Percentiles rank a stretch among this genome's conserved stretches.
Evolutionary conservation across 73 alveolate genomes (phyloP).

Genomic region (Tetrahymena borealis): DNA sequence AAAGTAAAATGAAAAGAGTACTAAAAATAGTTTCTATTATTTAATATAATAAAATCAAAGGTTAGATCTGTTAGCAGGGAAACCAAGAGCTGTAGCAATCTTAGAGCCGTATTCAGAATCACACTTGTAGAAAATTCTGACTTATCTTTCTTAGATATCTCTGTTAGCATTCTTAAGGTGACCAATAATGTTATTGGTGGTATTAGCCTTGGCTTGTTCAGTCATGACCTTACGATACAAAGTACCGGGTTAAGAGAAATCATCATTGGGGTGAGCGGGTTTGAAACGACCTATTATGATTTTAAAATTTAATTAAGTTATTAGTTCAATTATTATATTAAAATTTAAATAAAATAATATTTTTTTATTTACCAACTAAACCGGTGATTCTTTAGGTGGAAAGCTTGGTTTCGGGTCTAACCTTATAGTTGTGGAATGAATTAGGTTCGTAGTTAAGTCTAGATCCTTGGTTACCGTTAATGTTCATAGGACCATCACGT

Average conservation of each 20-base stretch:
- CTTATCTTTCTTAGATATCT: slow-evolving; percentile 64
- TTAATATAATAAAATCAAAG: slow-evolving; percentile 24
- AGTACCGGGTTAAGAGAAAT: slow-evolving; percentile 63
- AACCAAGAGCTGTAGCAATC: slow-evolving; percentile 62
- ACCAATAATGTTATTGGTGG: slow-evolving; percentile 50
- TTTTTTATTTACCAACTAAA: slow-evolving; percentile 4
- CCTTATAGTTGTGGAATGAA: slow-evolving; percentile 26
- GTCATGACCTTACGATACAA: slow-evolving; percentile 65
- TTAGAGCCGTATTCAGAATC: slow-evolving; percentile 75
- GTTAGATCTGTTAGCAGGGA: slow-evolving; percentile 53
- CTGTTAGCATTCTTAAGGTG: slow-evolving; percentile 44
- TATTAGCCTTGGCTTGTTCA: slow-evolving; percentile 50
- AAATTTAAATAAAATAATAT: not conserved
- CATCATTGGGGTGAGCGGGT: slow-evolving; percentile 50
- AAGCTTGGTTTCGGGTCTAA: slow-evolving; percentile 42
- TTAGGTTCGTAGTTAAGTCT: slow-evolving; percentile 82
- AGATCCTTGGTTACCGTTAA: slow-evolving; percentile 65
- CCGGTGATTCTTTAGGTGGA: slow-evolving; percentile 37
- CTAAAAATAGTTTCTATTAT: not conserved
- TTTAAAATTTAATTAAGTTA: not conserved
- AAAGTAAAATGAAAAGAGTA: not conserved
- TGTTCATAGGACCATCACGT: slow-evolving; percentile 79
- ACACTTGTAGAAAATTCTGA: slow-evolving; percentile 55
- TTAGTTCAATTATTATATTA: no score
- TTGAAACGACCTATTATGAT: slow-evolving; percentile 6